These are phyloP conservation scores for Trichoderma virens DNA, from an alignment of 495 filamentous ascomycete species.

Conservation along the genomic window DNA sequence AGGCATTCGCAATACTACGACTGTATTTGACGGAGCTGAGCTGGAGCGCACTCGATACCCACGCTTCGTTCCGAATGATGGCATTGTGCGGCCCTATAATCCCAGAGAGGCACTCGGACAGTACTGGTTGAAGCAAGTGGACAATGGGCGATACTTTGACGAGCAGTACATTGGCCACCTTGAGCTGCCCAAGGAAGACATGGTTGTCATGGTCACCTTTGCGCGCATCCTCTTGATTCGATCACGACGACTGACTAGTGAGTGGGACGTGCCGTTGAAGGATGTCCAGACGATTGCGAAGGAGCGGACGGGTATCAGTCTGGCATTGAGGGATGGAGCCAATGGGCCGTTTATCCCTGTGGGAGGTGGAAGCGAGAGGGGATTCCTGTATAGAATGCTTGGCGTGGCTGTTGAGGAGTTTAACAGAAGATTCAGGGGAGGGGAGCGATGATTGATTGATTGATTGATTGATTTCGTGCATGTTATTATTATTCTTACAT, in stretches of 20 bases:
- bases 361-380: constrained; percentile 74
- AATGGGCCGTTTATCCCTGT: constrained; percentile 96
- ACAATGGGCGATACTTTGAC: constrained; percentile 95
- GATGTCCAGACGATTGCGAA: constrained; percentile 96
- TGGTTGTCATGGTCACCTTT: constrained; percentile 94
- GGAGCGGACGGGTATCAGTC: constrained; percentile 86
- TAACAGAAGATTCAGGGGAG: constrained; percentile 43
- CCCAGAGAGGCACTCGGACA: constrained; percentile 95
- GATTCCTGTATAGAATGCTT: constrained; percentile 70
- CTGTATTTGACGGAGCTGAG: constrained; percentile 90
- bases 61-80: constrained; percentile 84
- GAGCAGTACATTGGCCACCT: constrained; percentile 96
- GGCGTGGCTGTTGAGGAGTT: constrained; percentile 51
- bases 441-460: constrained; percentile 20
- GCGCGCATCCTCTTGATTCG: constrained; percentile 84
- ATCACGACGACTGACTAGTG: constrained; percentile 70
- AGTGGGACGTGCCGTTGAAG: constrained; percentile 94
- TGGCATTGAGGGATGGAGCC: constrained; percentile 78
- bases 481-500: neutral
- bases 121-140: constrained; percentile 96
- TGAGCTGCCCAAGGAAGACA: constrained; percentile 80
- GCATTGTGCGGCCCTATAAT: constrained; percentile 88
- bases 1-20: constrained; percentile 96
- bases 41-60: constrained; percentile 89
- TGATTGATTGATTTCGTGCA: neutral